Conservation (phyloP, 768 basidiomycete genomes). For the Rhodotorula sphaerocarpa region DNA sequence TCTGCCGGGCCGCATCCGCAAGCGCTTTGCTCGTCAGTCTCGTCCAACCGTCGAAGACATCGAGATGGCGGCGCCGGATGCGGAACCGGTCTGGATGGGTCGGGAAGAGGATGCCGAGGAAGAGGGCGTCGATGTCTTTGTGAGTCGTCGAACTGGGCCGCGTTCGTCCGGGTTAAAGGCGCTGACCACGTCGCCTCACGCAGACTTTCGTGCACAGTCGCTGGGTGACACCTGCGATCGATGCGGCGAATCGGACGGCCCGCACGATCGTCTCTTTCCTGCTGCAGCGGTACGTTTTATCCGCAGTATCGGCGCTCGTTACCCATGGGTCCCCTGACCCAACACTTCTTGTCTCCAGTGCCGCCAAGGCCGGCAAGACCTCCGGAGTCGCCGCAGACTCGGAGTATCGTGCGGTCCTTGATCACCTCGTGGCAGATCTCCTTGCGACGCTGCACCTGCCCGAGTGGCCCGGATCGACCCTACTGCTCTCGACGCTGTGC, state of each 20-base stretch:
- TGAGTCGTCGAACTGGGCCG: too few species aligned
- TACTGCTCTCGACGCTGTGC: constrained; percentile 69
- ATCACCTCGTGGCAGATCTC: constrained; percentile 79
- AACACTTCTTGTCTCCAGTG: constrained; percentile 1
- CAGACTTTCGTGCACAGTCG: not conserved
- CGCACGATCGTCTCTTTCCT: constrained; percentile 72
- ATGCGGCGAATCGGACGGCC: constrained; percentile 75
- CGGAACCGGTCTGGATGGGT: constrained; percentile 15
- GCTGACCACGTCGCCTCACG: not conserved
- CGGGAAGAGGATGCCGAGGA: constrained; percentile 5
- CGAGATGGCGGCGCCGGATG: constrained; percentile 1
- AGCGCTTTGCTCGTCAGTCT: constrained; percentile 19
- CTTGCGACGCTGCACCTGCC: constrained; percentile 84
- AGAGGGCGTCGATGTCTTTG: constrained; percentile 5
- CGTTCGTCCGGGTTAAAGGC: too few species aligned
- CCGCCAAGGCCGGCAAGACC: constrained; percentile 65
- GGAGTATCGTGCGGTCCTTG: constrained; percentile 86
- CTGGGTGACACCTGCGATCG: constrained; percentile 52
- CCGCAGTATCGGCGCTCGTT: too few species aligned
- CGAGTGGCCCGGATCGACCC: constrained; percentile 89
- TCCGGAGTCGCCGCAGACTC: constrained; percentile 88
- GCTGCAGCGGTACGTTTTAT: constrained; percentile 58
- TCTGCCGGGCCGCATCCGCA: constrained; percentile 48
- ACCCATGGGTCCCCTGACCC: too few species aligned
- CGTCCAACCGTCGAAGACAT: not conserved